Base-by-base conservation (phyloP, 2,329 filamentous ascomycete species). In the Neonectria faginata region DNA sequence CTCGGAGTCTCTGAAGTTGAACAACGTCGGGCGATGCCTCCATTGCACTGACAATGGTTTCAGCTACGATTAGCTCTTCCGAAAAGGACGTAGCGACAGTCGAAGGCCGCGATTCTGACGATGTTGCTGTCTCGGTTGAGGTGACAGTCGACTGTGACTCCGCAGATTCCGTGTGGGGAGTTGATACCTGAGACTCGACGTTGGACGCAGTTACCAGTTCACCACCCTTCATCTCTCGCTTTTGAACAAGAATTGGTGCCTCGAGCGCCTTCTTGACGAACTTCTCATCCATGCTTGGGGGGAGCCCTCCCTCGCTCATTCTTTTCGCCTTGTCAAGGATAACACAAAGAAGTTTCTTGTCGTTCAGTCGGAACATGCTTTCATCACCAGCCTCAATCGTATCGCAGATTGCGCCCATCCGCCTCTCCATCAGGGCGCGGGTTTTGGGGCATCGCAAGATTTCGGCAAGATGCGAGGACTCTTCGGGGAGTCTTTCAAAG, bases 361-460 rank as follows among this genome's bases (percentile, higher is more conserved):
- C 86, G 71, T 85, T 96, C 25, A 97, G 81, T 12, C 93, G 88
- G 78, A 92, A 97, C 92, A 97, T 93, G 59, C 81, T 88, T 77
- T 97, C 94, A 65, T 92, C 92, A 14, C 91, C 92, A 1, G 92
- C 92, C 36, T 96, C 91, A 11, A 97, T 91, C 0, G 86, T 91
- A 73, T 97, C 94, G 79, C 94, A 97, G 5, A 96, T 84, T 1
- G 82, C 84, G 2, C 83, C 84, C 81, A 97, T 89, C 39, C 93
- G 86, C 11, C 83, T 79, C 73, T 92, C 88, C 1, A 97, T 76
- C 33, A 84, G 79, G 2, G 69, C 77, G 65, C 82, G 84, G 73
- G 83, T 81, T 62, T 80, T 80, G 57, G 74, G 77, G 75, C 81
- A 83, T 47, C 80, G 77, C 52, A 92, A 70, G 2, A 93, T 80